A percentile compares a stretch with the other conserved stretches of the same genome.
phyloP scores from a whole-genome alignment of 441 rosid species.

The Brassica balearica region DNA sequence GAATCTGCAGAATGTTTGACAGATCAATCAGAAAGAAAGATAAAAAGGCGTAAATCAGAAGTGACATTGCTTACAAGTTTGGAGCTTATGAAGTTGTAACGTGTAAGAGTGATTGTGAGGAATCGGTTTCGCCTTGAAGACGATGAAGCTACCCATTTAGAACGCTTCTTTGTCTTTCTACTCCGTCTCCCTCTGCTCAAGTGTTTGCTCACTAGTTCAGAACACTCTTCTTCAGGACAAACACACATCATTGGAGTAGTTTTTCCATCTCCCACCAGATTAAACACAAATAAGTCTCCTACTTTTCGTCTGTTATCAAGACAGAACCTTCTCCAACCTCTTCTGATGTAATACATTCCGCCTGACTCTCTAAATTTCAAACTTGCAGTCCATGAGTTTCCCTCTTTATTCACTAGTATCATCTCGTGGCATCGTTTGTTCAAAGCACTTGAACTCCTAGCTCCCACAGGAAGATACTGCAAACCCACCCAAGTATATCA shows the following conservation, averaged over 20 bases:
- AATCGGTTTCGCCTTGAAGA: constrained; percentile 20
- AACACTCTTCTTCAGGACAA: constrained; percentile 33
- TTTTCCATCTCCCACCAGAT: constrained; percentile 35
- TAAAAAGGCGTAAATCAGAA: not conserved
- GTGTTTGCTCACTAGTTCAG: constrained; percentile 12
- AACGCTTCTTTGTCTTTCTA: not conserved
- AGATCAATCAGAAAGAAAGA: not conserved
- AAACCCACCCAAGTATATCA: not conserved
- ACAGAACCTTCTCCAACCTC: constrained; percentile 37
- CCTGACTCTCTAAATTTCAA: not conserved
- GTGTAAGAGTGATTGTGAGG: constrained; percentile 28
- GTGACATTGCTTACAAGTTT: constrained; percentile 24
- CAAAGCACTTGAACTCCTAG: constrained; percentile 25
- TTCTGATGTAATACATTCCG: constrained; percentile 15
- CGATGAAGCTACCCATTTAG: constrained; percentile 21
- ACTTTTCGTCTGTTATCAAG: constrained; percentile 17
- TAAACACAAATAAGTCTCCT: constrained; percentile 34
- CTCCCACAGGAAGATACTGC: constrained; percentile 32
- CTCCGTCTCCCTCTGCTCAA: not conserved
- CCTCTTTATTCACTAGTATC: constrained; percentile 31
- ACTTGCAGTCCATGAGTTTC: constrained; percentile 31
- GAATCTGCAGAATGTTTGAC: constrained; percentile 7
- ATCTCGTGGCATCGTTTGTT: constrained; percentile 19
- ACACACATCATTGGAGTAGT: constrained; percentile 30
- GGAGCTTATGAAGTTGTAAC: constrained; percentile 27